A percentile compares a stretch with the other conserved stretches of the same genome.
These are phyloP conservation scores for Suillus luteus DNA, from an alignment of 768 basidiomycete species.

Conservation along the genomic window DNA sequence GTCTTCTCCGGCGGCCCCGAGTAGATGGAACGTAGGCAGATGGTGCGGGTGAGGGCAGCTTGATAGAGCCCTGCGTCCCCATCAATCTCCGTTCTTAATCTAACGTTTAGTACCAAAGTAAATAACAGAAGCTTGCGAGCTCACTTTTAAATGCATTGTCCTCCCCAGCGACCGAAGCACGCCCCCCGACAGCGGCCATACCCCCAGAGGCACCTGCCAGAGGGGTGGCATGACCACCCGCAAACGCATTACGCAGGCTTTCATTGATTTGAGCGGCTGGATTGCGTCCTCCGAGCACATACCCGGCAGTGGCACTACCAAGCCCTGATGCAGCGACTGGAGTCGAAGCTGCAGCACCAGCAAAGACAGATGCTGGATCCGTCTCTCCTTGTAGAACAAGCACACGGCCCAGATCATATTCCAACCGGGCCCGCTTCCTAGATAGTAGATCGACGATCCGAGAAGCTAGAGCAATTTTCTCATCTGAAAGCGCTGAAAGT, in stretches of 20 bases:
- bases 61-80: conserved; percentile 33
- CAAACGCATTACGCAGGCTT: conserved; percentile 39
- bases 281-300: conserved; percentile 39
- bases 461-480: conserved; percentile 44
- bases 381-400: conserved; percentile 47
- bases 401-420: conserved; percentile 47
- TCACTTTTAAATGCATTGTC: conserved; percentile 34
- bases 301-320: conserved; percentile 22
- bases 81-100: conserved; percentile 33
- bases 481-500: conserved; percentile 37
- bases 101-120: conserved; percentile 9
- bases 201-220: conserved; percentile 15
- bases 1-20: conserved; percentile 38
- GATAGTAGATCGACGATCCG: conserved; percentile 46
- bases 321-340: conserved; percentile 18
- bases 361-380: conserved; percentile 36
- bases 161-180: conserved; percentile 22
- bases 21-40: conserved; percentile 31
- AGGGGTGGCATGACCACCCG: conserved; percentile 27
- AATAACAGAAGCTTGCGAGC: not conserved
- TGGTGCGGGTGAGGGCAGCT: conserved; percentile 37
- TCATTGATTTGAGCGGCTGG: conserved; percentile 44
- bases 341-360: conserved; percentile 28
- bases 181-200: conserved; percentile 13
- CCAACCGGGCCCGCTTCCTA: conserved; percentile 48